These are phyloP conservation scores for Mallotus japonicus DNA, from an alignment of 441 rosid species.

Conservation along the genomic window DNA sequence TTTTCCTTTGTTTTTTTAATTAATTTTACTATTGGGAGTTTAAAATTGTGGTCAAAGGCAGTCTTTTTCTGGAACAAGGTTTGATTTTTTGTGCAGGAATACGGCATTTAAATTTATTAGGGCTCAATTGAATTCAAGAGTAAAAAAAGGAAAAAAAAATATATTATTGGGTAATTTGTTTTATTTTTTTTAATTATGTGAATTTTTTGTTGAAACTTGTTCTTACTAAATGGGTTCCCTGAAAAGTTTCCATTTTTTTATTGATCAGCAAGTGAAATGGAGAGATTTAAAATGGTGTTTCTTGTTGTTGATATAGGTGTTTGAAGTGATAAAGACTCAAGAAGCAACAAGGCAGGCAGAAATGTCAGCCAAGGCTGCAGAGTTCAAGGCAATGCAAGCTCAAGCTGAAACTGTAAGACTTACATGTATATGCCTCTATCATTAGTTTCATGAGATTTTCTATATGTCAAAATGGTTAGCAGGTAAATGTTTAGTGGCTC, in stretches of 20 bases:
- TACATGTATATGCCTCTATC: not conserved
- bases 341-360: slow-evolving; percentile 79
- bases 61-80: not conserved
- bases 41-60: not conserved
- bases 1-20: not conserved
- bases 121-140: too few species aligned
- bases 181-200: not conserved
- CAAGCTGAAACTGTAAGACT: slow-evolving; percentile 82
- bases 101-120: not conserved
- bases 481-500: not conserved
- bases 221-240: too few species aligned
- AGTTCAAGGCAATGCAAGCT: slow-evolving; percentile 82
- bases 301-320: slow-evolving; percentile 43
- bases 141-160: too few species aligned
- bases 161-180: too few species aligned
- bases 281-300: not conserved
- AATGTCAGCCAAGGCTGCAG: slow-evolving; percentile 58
- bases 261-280: too few species aligned
- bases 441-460: not conserved
- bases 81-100: not conserved
- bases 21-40: not conserved
- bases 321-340: slow-evolving; percentile 68
- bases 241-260: too few species aligned
- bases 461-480: not conserved
- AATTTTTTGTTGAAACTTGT: not conserved